phyloP scores from a whole-genome alignment of 495 filamentous ascomycete species.

The Daldinia decipiens region DNA sequence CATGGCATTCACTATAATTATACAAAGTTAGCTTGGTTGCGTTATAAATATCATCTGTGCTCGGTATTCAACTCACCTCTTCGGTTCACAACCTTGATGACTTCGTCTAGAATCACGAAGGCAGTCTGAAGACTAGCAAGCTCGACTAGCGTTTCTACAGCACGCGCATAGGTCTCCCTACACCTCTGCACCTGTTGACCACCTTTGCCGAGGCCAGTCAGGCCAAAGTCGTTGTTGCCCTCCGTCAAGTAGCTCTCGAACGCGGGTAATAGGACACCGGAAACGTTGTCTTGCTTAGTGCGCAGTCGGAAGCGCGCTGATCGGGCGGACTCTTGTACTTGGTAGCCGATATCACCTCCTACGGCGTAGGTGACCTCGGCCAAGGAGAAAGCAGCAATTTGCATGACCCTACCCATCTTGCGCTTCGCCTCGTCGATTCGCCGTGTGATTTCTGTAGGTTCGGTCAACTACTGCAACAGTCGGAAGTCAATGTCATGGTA shows the following conservation, averaged over 20 bases:
- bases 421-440: conserved; percentile 99
- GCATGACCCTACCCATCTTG: conserved; percentile 99
- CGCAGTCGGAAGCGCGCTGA: conserved; percentile 90
- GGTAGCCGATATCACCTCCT: conserved; percentile 94
- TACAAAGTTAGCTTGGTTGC: conserved; percentile 49
- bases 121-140: conserved; percentile 94
- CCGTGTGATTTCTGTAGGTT: conserved; percentile 80
- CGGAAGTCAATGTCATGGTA: neutral
- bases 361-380: conserved; percentile 98
- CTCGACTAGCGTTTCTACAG: conserved; percentile 96
- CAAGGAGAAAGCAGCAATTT: conserved; percentile 96
- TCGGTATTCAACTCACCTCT: conserved; percentile 67
- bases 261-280: conserved; percentile 89
- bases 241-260: conserved; percentile 91
- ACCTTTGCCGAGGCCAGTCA: conserved; percentile 96
- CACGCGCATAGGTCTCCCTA: conserved; percentile 95
- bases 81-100: conserved; percentile 98
- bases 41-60: conserved; percentile 22
- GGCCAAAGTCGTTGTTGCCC: conserved; percentile 92
- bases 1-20: conserved; percentile 85
- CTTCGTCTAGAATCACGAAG: conserved; percentile 97
- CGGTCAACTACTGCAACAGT: conserved; percentile 21
- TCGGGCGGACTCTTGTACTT: conserved; percentile 95
- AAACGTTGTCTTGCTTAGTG: conserved; percentile 98
- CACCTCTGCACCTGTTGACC: conserved; percentile 96